Percentiles rank a stretch among this genome's conserved stretches.
Conservation (phyloP, 495 filamentous ascomycete species). For the Penicillium ucsense region DNA sequence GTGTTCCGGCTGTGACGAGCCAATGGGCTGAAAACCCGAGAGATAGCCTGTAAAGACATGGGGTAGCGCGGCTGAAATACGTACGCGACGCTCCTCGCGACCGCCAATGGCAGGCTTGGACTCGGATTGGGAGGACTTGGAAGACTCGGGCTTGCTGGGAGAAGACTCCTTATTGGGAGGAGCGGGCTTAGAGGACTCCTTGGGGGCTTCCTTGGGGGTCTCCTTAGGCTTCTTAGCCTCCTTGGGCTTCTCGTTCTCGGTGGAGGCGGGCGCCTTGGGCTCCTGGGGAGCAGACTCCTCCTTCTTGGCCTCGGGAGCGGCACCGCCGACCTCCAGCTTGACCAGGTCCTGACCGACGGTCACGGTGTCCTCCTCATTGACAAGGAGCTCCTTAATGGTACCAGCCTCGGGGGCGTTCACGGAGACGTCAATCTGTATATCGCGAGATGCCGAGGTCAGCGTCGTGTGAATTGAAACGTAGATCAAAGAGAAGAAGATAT, state of each 20-base stretch:
- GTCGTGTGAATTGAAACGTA: neutral
- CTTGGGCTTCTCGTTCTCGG: too few species aligned
- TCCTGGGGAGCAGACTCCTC: slow-evolving; percentile 34
- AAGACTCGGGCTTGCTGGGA: slow-evolving; percentile 17
- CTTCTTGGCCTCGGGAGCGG: slow-evolving; percentile 49
- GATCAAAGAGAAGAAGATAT: neutral
- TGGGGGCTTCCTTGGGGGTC: slow-evolving; percentile 28
- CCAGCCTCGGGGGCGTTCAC: slow-evolving; percentile 92
- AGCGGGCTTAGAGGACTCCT: slow-evolving; percentile 31
- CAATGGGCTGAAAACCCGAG: too few species aligned
- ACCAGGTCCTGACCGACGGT: slow-evolving; percentile 87
- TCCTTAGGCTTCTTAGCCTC: slow-evolving; percentile 28
- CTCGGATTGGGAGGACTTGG: slow-evolving; percentile 16
- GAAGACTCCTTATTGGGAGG: slow-evolving; percentile 26
- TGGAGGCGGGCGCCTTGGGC: slow-evolving; percentile 19
- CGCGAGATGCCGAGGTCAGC: slow-evolving; percentile 6
- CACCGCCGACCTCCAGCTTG: slow-evolving; percentile 70
- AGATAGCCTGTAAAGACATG: too few species aligned
- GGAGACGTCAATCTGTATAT: slow-evolving; percentile 74
- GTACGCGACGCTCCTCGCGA: slow-evolving; percentile 82
- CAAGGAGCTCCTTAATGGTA: slow-evolving; percentile 84
- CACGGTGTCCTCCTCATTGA: slow-evolving; percentile 91
- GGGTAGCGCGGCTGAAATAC: slow-evolving; percentile 14
- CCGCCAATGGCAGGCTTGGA: slow-evolving; percentile 45
- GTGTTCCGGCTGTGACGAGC: too few species aligned